These are phyloP conservation scores for Dorcoceras hygrometricum DNA, from an alignment of 257 asterid genomes.

Conservation along the genomic window DNA sequence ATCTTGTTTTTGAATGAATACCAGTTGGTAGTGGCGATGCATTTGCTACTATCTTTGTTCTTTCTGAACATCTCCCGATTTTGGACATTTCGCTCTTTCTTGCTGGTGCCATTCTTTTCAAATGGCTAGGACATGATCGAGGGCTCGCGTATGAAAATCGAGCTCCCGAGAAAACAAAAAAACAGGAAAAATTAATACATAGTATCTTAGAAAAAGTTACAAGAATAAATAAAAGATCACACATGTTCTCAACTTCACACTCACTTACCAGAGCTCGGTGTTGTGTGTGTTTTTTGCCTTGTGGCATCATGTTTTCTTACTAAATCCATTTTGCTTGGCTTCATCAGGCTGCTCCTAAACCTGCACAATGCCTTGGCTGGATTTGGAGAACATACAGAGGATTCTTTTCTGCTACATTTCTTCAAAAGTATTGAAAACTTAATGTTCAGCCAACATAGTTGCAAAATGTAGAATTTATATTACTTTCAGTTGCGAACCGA, in stretches of 20 bases:
- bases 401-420: neutral
- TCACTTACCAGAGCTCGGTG: neutral
- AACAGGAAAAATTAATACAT: too few relatives aligned
- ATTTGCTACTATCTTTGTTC: slow-evolving; percentile 20
- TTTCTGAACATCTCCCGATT: slow-evolving; percentile 25
- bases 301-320: neutral
- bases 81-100: slow-evolving; percentile 26
- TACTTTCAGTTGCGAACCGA: neutral
- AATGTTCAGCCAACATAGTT: neutral
- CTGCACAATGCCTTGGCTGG: neutral
- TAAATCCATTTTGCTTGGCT: neutral
- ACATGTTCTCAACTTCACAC: neutral
- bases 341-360: neutral
- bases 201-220: too few relatives aligned
- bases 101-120: slow-evolving; percentile 26
- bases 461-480: too few relatives aligned
- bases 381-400: neutral
- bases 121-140: neutral
- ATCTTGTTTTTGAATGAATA: neutral
- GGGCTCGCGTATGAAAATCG: neutral
- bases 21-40: slow-evolving; percentile 9
- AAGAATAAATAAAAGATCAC: too few relatives aligned
- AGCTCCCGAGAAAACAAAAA: neutral
- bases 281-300: neutral
- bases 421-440: too few relatives aligned